Evolutionary conservation across 345 rosid genomes (phyloP).

Genomic region (Cardamine resedifolia): DNA sequence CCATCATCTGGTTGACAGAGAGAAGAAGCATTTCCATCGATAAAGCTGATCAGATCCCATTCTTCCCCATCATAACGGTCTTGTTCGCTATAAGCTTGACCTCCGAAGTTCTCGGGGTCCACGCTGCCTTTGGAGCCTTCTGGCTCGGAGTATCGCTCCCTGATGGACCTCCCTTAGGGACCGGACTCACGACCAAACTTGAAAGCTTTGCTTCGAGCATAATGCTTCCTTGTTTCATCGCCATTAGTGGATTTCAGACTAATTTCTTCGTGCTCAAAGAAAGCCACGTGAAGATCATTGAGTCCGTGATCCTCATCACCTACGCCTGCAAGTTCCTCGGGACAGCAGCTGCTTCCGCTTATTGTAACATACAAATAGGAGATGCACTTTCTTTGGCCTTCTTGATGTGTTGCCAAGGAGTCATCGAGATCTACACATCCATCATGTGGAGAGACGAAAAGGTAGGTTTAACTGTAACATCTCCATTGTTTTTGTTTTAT

Average conservation of each 20-base stretch:
- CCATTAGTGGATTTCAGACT: conserved; percentile 40
- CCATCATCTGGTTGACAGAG: conserved; percentile 36
- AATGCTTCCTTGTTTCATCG: conserved; percentile 38
- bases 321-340: conserved; percentile 35
- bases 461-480: not conserved
- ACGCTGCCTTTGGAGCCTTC: conserved; percentile 43
- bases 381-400: conserved; percentile 37
- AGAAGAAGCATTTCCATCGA: conserved; percentile 10
- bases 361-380: conserved; percentile 23
- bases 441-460: conserved; percentile 41
- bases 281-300: conserved; percentile 18
- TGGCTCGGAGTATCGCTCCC: conserved; percentile 42
- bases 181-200: conserved; percentile 36
- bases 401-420: conserved; percentile 43
- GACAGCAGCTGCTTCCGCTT: conserved; percentile 29
- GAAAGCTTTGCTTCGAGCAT: conserved; percentile 31
- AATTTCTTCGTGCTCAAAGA: conserved; percentile 25
- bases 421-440: conserved; percentile 37
- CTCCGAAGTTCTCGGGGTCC: conserved; percentile 33
- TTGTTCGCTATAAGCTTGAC: conserved; percentile 19
- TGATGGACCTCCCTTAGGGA: conserved; percentile 41
- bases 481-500: not conserved
- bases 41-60: conserved; percentile 31
- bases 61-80: conserved; percentile 23
- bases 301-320: conserved; percentile 26